These are phyloP conservation scores for Gloeopeniophorella convolvens DNA, from an alignment of 768 basidiomycete species.

Conservation along the genomic window DNA sequence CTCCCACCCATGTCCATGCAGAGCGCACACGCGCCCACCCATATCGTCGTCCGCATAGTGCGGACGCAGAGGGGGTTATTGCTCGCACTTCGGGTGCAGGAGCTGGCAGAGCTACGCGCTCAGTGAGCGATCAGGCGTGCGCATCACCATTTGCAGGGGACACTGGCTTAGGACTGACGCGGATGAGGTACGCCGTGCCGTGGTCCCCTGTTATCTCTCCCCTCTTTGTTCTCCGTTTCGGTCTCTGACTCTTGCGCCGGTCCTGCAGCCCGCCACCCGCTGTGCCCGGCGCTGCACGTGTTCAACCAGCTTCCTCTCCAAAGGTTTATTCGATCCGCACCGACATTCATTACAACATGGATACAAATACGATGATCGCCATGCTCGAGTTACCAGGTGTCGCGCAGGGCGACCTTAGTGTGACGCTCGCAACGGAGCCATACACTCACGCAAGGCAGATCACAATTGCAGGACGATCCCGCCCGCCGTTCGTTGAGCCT, in stretches of 20 bases:
- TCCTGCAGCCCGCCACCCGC: constrained; percentile 11
- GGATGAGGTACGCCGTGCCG: constrained; percentile 19
- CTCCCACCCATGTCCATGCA: constrained; percentile 11
- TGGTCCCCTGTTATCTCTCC: background rate
- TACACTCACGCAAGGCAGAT: constrained; percentile 60
- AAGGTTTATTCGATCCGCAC: constrained; percentile 43
- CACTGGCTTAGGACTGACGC: constrained; percentile 11
- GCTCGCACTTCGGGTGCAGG: background rate
- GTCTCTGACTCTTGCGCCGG: constrained; percentile 7
- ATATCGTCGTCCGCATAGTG: constrained; percentile 19
- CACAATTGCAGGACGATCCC: constrained; percentile 43
- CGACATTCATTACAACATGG: constrained; percentile 52
- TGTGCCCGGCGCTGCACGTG: constrained; percentile 2
- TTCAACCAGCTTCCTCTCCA: background rate
- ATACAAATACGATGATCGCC: constrained; percentile 45
- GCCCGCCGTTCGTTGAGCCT: constrained; percentile 34
- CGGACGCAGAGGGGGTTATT: background rate
- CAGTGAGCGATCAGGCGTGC: constrained; percentile 16
- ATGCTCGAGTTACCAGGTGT: constrained; percentile 69
- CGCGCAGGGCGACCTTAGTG: constrained; percentile 46
- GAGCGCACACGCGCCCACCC: constrained; percentile 19
- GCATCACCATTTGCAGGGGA: constrained; percentile 8
- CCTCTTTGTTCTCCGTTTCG: background rate
- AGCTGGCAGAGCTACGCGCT: background rate
- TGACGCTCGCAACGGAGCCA: constrained; percentile 53